phyloP scores from a whole-genome alignment of 441 rosid species.

The Sinapis alba region DNA sequence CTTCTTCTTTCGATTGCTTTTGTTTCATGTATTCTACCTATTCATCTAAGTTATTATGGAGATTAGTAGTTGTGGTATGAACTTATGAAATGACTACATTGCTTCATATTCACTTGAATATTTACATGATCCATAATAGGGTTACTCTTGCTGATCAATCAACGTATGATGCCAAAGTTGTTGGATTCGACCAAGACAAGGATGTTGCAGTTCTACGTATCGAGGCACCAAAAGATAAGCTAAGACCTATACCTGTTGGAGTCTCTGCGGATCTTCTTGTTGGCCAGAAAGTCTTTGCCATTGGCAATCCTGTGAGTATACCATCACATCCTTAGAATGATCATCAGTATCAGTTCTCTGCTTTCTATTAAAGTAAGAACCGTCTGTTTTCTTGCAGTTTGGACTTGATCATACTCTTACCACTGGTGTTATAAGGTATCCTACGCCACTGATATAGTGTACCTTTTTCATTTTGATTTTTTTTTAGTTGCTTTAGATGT shows the following conservation, averaged over 20 bases:
- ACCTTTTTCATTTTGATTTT: not conserved
- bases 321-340: not conserved
- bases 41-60: not conserved
- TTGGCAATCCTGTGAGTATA: constrained; percentile 92
- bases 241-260: constrained; percentile 90
- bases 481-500: not conserved
- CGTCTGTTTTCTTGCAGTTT: constrained; percentile 60
- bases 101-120: not conserved
- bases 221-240: constrained; percentile 72
- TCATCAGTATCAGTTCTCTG: not conserved
- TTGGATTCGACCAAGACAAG: constrained; percentile 97
- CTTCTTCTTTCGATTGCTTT: not conserved
- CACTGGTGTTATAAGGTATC: constrained; percentile 94
- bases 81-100: no score
- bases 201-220: constrained; percentile 89
- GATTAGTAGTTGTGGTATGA: not conserved
- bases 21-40: not conserved
- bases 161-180: constrained; percentile 79
- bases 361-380: not conserved
- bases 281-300: constrained; percentile 97
- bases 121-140: constrained; percentile 47
- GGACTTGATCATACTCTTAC: constrained; percentile 98
- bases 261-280: constrained; percentile 94
- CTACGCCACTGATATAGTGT: not conserved
- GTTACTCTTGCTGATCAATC: constrained; percentile 91